Evolutionary conservation across 1,284 basidiomycete species (phyloP).

Genomic region (Heterobasidion occidentale): DNA sequence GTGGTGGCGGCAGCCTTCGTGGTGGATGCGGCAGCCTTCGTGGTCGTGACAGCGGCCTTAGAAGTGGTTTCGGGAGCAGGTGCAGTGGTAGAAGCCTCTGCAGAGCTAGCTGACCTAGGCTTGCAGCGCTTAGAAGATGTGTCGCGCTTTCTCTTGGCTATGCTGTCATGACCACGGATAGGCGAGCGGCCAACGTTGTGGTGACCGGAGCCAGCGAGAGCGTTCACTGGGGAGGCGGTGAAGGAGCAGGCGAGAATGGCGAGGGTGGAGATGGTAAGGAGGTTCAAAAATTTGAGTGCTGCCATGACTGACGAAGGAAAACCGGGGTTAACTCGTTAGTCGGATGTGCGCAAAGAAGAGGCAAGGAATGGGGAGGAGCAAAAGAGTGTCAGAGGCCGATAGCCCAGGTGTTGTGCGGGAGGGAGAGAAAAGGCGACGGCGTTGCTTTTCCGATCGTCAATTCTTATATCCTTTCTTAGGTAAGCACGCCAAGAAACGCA

Average conservation of each 20-base stretch:
- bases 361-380: constrained; percentile 16
- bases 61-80: constrained; percentile 5
- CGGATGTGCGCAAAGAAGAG: constrained; percentile 2
- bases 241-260: constrained; percentile 48
- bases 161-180: constrained; percentile 33
- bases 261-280: constrained; percentile 50
- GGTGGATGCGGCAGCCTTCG: constrained; percentile 11
- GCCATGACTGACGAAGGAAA: constrained; percentile 32
- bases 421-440: constrained; percentile 4
- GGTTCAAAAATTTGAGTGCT: constrained; percentile 40
- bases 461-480: constrained; percentile 9
- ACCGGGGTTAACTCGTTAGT: constrained; percentile 3
- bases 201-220: constrained; percentile 37
- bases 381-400: constrained; percentile 25
- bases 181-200: constrained; percentile 25
- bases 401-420: constrained; percentile 14
- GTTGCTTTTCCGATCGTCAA: background rate
- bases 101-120: constrained; percentile 13
- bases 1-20: background rate
- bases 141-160: constrained; percentile 41
- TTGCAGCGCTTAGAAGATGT: constrained; percentile 42
- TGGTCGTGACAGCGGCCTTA: constrained; percentile 2
- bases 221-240: constrained; percentile 36
- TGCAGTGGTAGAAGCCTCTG: constrained; percentile 13
- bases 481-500: constrained; percentile 15